Percentiles rank a stretch among this genome's conserved stretches.
Conservation (phyloP, 345 rosid species). For the Populus simonii region DNA sequence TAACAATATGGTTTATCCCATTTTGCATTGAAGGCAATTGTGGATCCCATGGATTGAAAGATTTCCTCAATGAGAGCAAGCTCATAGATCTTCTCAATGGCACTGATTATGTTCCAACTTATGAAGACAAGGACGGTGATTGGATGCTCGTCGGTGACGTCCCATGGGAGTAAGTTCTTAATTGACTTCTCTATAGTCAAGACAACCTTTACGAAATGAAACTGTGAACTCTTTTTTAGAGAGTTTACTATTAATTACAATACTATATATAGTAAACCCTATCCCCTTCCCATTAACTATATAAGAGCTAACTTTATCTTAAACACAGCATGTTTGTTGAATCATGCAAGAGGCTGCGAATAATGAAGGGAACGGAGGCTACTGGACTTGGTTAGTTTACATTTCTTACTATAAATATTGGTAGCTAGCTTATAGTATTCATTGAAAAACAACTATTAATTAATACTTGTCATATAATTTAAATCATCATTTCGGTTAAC, state of each 20-base stretch:
- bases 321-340: conserved; percentile 76
- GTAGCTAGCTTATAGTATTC: no score
- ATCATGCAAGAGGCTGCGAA: conserved; percentile 84
- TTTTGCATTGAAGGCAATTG: conserved; percentile 39
- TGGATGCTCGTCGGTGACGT: conserved; percentile 98
- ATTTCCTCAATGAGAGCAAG: conserved; percentile 72
- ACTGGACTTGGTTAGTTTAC: conserved; percentile 62
- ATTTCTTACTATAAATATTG: no score
- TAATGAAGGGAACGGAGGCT: conserved; percentile 85
- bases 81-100: conserved; percentile 60
- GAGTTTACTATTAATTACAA: background rate
- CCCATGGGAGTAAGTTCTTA: conserved; percentile 75
- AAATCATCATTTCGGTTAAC: no score
- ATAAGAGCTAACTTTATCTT: background rate
- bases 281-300: background rate
- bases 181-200: background rate
- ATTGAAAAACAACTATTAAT: no score
- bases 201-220: background rate
- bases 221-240: background rate
- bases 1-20: background rate
- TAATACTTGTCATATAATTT: no score
- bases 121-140: conserved; percentile 93
- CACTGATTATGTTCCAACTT: conserved; percentile 81
- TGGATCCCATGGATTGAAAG: conserved; percentile 82
- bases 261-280: background rate